A percentile compares a stretch with the other conserved stretches of the same genome.
These are phyloP conservation scores for Penicillium hordei DNA, from an alignment of 2,329 filamentous ascomycete species.

Conservation along the genomic window DNA sequence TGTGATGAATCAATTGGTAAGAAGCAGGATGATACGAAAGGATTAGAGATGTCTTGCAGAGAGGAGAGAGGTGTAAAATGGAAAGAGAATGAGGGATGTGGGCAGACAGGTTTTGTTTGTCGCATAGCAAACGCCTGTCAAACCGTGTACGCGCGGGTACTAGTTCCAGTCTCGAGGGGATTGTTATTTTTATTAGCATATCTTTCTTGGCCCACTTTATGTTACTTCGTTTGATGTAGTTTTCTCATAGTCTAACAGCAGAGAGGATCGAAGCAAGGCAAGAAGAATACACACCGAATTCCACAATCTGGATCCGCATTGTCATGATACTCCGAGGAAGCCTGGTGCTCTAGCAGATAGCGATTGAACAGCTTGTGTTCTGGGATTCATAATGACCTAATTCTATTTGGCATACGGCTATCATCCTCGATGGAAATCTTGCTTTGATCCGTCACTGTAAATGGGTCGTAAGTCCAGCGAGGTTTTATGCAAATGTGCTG, in stretches of 20 bases:
- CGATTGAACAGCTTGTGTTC: neutral
- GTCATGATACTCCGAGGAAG: neutral
- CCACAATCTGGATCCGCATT: neutral
- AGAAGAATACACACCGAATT: no score
- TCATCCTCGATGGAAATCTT: neutral
- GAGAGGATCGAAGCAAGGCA: no score
- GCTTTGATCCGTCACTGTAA: neutral
- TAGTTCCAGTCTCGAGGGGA: no score
- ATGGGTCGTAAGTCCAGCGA: neutral
- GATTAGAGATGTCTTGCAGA: neutral
- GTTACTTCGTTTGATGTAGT: neutral
- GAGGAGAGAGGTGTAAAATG: neutral
- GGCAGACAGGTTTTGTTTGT: neutral
- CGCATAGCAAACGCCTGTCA: neutral
- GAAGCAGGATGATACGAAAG: neutral
- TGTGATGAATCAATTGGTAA: neutral
- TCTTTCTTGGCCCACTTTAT: neutral
- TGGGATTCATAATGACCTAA: neutral
- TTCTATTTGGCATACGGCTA: neutral
- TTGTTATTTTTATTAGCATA: no score
- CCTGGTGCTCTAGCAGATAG: neutral
- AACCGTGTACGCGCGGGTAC: neutral
- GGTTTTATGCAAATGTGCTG: neutral
- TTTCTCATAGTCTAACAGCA: neutral
- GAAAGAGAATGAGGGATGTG: neutral